These are phyloP conservation scores for Linanthus parryae DNA, from an alignment of 148 eudicot species.

Conservation along the genomic window DNA sequence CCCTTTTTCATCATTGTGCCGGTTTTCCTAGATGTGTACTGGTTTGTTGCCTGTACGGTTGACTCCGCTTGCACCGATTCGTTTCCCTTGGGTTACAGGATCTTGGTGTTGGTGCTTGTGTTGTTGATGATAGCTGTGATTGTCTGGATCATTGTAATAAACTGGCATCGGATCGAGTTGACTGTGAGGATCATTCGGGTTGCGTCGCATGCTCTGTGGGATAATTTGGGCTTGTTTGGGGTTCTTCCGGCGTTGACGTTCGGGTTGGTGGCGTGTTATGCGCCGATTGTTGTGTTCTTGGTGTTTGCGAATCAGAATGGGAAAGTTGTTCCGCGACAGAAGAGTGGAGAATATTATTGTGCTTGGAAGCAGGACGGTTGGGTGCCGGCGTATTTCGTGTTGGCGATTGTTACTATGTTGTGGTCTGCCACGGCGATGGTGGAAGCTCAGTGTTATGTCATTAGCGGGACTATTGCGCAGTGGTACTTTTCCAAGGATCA, in stretches of 20 bases:
- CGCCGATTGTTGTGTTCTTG: slow-evolving; percentile 82
- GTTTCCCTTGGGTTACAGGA: slow-evolving; percentile 69
- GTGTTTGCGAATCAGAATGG: slow-evolving; percentile 78
- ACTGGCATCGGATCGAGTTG: slow-evolving; percentile 82
- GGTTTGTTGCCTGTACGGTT: slow-evolving; percentile 86
- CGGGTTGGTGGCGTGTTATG: slow-evolving; percentile 65
- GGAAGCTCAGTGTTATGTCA: slow-evolving; percentile 81
- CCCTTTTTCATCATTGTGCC: slow-evolving; percentile 71
- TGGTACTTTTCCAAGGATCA: slow-evolving; percentile 94
- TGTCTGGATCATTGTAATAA: slow-evolving; percentile 83
- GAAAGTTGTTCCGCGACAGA: slow-evolving; percentile 44
- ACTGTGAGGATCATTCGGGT: slow-evolving; percentile 74
- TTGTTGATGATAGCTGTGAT: slow-evolving; percentile 65
- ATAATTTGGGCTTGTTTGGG: slow-evolving; percentile 71
- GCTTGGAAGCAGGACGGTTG: slow-evolving; percentile 83
- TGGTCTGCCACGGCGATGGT: slow-evolving; percentile 76
- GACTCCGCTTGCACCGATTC: slow-evolving; percentile 52
- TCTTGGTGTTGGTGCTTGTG: slow-evolving; percentile 57
- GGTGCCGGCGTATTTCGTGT: slow-evolving; percentile 80
- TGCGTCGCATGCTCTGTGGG: slow-evolving; percentile 65
- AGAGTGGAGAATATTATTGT: slow-evolving; percentile 57
- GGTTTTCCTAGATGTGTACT: slow-evolving; percentile 60
- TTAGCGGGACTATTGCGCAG: slow-evolving; percentile 88
- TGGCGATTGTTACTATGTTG: slow-evolving; percentile 85
- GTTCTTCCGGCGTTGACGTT: slow-evolving; percentile 65